Evolutionary conservation across 1,139 yeast species (phyloP).

Genomic region (Diutina ranongensis): DNA sequence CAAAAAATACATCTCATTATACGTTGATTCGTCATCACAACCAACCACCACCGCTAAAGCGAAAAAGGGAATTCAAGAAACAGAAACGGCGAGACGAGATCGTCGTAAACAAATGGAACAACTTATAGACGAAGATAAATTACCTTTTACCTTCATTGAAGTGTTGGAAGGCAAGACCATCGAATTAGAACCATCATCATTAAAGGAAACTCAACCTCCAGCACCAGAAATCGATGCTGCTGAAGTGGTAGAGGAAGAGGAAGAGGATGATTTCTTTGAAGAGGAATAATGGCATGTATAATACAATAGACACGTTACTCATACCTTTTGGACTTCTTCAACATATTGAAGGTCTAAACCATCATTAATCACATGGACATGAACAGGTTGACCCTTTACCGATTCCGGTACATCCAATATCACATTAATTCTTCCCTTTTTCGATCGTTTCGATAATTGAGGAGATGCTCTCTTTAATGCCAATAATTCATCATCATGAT

Average conservation of each 20-base stretch:
- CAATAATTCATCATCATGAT: constrained; percentile 33
- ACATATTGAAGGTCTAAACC: constrained; percentile 44
- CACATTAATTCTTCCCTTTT: constrained; percentile 31
- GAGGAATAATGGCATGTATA: constrained; percentile 8
- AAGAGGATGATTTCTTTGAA: constrained; percentile 36
- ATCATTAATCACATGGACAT: constrained; percentile 49
- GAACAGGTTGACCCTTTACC: constrained; percentile 31
- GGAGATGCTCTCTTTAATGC: constrained; percentile 64
- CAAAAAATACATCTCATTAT: constrained; percentile 73
- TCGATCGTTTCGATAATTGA: constrained; percentile 20
- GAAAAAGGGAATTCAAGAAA: constrained; percentile 31
- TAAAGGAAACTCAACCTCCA: no score
- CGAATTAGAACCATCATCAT: constrained; percentile 8
- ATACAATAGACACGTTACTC: neutral
- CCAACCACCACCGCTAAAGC: constrained; percentile 22
- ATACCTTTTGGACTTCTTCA: neutral
- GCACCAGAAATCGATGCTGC: constrained; percentile 33
- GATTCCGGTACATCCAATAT: constrained; percentile 40
- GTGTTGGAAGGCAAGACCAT: constrained; percentile 38
- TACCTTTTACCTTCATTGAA: constrained; percentile 51
- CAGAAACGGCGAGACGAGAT: constrained; percentile 38
- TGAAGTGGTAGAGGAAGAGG: constrained; percentile 14
- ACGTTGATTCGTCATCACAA: constrained; percentile 32
- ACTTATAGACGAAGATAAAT: constrained; percentile 35
- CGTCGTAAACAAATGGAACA: constrained; percentile 41